phyloP scores from a whole-genome alignment of 257 asterid species.

The Eustoma russellianum region DNA sequence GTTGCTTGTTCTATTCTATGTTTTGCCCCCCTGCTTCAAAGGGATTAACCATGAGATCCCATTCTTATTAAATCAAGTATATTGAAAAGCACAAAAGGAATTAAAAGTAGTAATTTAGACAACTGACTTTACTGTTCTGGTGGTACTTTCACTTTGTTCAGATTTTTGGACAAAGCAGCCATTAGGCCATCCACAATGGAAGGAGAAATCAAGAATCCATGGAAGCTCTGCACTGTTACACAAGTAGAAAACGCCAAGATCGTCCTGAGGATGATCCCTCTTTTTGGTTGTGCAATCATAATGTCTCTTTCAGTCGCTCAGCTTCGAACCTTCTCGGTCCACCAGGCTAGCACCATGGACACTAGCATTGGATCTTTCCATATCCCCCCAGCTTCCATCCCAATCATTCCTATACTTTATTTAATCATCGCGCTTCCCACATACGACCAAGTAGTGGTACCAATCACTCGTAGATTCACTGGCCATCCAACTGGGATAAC shows the following conservation, averaged over 20 bases:
- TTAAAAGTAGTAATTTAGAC: background rate
- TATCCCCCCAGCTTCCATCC: constrained; percentile 63
- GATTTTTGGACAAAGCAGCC: constrained; percentile 77
- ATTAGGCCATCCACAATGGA: constrained; percentile 22
- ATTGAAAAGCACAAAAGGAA: background rate
- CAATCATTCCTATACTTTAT: constrained; percentile 48
- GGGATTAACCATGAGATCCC: no score
- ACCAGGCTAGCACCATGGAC: constrained; percentile 70
- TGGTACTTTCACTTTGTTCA: constrained; percentile 1
- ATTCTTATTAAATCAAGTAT: background rate
- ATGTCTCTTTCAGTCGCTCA: constrained; percentile 81
- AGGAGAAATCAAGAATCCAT: constrained; percentile 23
- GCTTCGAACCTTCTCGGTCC: constrained; percentile 68
- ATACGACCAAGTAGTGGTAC: constrained; percentile 52
- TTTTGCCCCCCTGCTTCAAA: no score
- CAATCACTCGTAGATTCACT: constrained; percentile 39
- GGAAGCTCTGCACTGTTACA: constrained; percentile 63
- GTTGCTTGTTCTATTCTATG: constrained; percentile 12
- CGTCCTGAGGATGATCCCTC: constrained; percentile 45
- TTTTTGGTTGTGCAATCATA: constrained; percentile 59
- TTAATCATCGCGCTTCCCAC: constrained; percentile 43
- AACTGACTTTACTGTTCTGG: background rate
- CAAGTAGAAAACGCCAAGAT: constrained; percentile 80
- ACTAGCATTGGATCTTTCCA: constrained; percentile 35
- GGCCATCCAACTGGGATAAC: constrained; percentile 63